Conservation (phyloP, 257 asterid genomes). For the Solanum chiquidenum region DNA sequence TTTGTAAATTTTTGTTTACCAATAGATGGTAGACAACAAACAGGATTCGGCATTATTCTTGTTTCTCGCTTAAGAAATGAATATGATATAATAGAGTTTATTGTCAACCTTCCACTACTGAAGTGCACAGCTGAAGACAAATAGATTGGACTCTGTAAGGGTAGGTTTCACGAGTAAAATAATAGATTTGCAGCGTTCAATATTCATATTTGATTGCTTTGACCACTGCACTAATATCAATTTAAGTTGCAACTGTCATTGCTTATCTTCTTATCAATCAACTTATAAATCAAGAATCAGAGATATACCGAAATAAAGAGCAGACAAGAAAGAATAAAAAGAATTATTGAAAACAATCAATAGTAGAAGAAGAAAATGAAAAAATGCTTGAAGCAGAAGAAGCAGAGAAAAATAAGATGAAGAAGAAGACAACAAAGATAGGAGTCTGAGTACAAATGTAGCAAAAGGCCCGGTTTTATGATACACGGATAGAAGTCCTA, state of each 20-base stretch:
- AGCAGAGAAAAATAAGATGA: neutral
- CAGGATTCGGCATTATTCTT: neutral
- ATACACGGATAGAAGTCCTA: no score
- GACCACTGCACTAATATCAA: neutral
- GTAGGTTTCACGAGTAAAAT: neutral
- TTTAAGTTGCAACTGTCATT: neutral
- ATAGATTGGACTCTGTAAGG: neutral
- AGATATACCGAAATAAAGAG: neutral
- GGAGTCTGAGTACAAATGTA: neutral
- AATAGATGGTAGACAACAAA: neutral
- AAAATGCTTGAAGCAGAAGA: neutral
- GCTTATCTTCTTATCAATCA: neutral
- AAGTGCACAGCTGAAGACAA: neutral
- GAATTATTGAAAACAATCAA: no score
- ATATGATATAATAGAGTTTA: neutral
- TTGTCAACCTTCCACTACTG: neutral
- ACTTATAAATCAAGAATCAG: neutral
- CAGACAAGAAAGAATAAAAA: neutral
- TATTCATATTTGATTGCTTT: neutral
- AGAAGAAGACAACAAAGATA: neutral
- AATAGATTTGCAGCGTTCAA: neutral
- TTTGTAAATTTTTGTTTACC: neutral
- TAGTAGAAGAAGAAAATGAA: neutral
- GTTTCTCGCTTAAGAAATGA: neutral
- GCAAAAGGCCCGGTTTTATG: neutral